Conservation (phyloP, 345 rosid species). For the Trapa incisa region DNA sequence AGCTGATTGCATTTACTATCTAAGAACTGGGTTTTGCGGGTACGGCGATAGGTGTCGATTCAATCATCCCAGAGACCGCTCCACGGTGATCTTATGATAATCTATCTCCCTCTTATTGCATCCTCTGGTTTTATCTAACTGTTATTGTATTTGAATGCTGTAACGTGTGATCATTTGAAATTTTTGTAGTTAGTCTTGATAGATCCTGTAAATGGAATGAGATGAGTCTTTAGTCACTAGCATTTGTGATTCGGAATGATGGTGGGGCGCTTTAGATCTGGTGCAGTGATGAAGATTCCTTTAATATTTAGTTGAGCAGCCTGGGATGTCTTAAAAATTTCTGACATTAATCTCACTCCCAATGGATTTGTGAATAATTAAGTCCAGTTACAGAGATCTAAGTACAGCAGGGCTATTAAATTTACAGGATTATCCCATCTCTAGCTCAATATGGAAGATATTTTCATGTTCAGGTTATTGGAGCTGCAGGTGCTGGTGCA, state of each 20-base stretch:
- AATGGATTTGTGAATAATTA: slow-evolving; percentile 2
- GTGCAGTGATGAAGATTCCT: no score
- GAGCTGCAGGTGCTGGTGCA: slow-evolving; percentile 39
- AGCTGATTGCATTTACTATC: slow-evolving; percentile 65
- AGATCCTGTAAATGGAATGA: slow-evolving; percentile 2
- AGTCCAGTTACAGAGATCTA: neutral
- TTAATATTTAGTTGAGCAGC: neutral
- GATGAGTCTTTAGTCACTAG: neutral
- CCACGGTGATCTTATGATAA: slow-evolving; percentile 34
- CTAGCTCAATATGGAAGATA: neutral
- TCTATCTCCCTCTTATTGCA: slow-evolving; percentile 5
- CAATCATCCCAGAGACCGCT: slow-evolving; percentile 85
- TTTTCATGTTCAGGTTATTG: slow-evolving; percentile 35
- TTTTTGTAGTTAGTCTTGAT: neutral
- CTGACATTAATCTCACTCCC: neutral
- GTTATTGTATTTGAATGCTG: neutral
- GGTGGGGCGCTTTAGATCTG: neutral
- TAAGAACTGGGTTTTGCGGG: slow-evolving; percentile 75
- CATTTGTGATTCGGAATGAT: neutral
- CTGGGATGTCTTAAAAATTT: neutral
- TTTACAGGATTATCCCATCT: neutral
- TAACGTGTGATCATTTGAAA: slow-evolving; percentile 17
- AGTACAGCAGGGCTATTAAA: neutral
- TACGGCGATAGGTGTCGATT: slow-evolving; percentile 82
- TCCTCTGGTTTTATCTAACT: slow-evolving; percentile 9